Evolutionary conservation across 495 filamentous ascomycete genomes (phyloP).

Genomic region (Penicillium verhagenii): DNA sequence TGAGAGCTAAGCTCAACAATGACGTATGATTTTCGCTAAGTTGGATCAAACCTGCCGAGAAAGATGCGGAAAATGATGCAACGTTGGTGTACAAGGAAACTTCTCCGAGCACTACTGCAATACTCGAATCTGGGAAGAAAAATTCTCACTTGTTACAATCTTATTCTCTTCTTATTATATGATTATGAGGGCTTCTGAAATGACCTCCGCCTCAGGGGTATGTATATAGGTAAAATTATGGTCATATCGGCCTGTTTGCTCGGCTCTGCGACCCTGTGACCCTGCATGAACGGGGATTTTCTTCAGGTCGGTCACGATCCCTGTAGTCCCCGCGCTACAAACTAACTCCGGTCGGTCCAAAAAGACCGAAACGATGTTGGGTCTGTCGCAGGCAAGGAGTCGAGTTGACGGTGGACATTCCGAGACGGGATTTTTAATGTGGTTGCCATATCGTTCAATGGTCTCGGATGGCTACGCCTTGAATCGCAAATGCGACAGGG

Average conservation of each 20-base stretch:
- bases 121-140: constrained; percentile 8
- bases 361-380: not conserved
- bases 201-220: not conserved
- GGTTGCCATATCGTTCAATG: not conserved
- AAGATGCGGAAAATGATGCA: constrained; percentile 14
- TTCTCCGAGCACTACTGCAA: constrained; percentile 14
- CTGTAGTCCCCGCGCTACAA: not conserved
- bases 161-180: not conserved
- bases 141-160: not conserved
- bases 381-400: not conserved
- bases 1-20: not conserved
- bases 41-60: constrained; percentile 1
- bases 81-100: constrained; percentile 13
- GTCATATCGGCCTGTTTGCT: no score
- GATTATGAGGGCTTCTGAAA: not conserved
- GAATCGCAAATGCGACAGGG: not conserved
- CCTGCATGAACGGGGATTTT: not conserved
- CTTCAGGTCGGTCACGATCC: not conserved
- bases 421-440: not conserved
- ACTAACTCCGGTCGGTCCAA: not conserved
- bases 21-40: not conserved
- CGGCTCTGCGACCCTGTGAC: not conserved
- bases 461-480: not conserved
- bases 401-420: not conserved
- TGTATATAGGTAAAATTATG: not conserved